A percentile compares a stretch with the other conserved stretches of the same genome.
Conservation (phyloP, 441 rosid species). For the Breynia disticha region DNA sequence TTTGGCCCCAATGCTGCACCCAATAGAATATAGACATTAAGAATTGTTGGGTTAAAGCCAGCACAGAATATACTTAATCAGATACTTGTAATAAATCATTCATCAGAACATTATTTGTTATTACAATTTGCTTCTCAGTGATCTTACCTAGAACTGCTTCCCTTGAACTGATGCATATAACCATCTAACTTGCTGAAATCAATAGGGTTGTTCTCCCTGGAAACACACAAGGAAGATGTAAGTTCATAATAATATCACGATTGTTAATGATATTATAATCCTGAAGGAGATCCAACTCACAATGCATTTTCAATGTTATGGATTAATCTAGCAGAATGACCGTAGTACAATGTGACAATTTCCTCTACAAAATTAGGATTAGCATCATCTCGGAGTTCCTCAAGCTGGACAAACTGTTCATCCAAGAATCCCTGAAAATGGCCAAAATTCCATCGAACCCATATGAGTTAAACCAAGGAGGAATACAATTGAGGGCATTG, state of each 20-base stretch:
- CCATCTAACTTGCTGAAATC: conserved; percentile 65
- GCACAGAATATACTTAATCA: conserved; percentile 31
- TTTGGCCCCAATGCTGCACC: conserved; percentile 85
- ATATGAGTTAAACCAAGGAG: no score
- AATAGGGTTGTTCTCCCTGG: conserved; percentile 57
- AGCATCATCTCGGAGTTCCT: conserved; percentile 90
- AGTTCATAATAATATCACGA: background rate
- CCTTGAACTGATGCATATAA: conserved; percentile 87
- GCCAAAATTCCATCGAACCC: background rate
- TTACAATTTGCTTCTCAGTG: background rate
- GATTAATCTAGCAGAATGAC: conserved; percentile 69
- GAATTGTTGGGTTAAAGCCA: conserved; percentile 18
- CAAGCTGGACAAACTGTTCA: conserved; percentile 79
- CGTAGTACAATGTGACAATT: conserved; percentile 67
- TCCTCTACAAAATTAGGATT: conserved; percentile 96
- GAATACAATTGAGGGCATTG: background rate
- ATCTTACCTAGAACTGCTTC: conserved; percentile 76
- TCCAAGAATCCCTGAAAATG: conserved; percentile 64
- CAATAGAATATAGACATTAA: conserved; percentile 9
- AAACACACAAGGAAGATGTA: background rate
- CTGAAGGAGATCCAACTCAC: conserved; percentile 29
- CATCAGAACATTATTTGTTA: background rate
- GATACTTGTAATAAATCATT: conserved; percentile 11
- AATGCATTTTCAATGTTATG: conserved; percentile 56
- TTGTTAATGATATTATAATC: background rate